Conservation (phyloP, 306 rosid species). For the Lithocarpus polystachyus region DNA sequence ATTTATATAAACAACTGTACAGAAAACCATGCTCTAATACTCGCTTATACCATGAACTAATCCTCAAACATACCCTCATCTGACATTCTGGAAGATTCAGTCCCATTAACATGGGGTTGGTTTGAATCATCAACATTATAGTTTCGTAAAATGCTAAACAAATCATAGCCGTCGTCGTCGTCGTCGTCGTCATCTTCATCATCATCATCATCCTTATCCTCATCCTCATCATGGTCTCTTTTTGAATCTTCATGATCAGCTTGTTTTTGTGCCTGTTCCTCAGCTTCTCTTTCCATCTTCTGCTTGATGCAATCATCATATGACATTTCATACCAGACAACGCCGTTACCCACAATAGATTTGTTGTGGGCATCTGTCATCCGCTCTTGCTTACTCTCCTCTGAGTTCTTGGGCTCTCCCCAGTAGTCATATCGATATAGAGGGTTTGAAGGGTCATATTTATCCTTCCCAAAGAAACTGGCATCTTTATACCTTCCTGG, state of each 20-base stretch:
- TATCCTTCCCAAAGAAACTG: slow-evolving; percentile 69
- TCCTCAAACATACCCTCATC: slow-evolving; percentile 76
- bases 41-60: background rate
- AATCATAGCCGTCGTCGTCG: slow-evolving; percentile 49
- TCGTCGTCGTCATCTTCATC: slow-evolving; percentile 24
- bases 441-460: slow-evolving; percentile 71
- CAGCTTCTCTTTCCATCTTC: slow-evolving; percentile 48
- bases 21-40: slow-evolving; percentile 1
- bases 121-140: slow-evolving; percentile 27
- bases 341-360: slow-evolving; percentile 75
- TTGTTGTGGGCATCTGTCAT: slow-evolving; percentile 76
- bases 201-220: slow-evolving; percentile 21
- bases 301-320: slow-evolving; percentile 70
- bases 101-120: slow-evolving; percentile 85
- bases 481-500: slow-evolving; percentile 86
- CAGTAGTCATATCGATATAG: slow-evolving; percentile 91
- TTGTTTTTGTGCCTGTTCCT: slow-evolving; percentile 26
- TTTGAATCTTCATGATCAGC: slow-evolving; percentile 18
- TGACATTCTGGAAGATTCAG: slow-evolving; percentile 62
- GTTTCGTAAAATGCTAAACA: slow-evolving; percentile 54
- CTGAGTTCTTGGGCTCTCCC: slow-evolving; percentile 98
- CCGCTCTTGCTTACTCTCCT: slow-evolving; percentile 78
- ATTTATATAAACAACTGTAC: slow-evolving; percentile 3
- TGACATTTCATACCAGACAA: slow-evolving; percentile 68
- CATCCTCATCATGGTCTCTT: slow-evolving; percentile 22